Conservation (phyloP, 1,284 basidiomycete genomes). For the Ceratobasidium sp. region DNA sequence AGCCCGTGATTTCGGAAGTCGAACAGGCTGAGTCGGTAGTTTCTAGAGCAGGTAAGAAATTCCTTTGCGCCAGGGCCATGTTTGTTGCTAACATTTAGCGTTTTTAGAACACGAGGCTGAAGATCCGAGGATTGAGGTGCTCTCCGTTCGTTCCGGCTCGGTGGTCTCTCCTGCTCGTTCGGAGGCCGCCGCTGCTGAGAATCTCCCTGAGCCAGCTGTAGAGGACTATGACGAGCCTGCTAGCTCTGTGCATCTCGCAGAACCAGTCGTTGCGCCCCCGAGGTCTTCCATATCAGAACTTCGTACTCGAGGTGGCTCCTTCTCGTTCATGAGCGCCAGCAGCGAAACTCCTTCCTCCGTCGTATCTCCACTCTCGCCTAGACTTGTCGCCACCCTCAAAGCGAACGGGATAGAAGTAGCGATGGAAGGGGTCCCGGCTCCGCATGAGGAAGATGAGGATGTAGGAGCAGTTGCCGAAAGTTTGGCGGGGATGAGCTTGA, state of each 20-base stretch:
- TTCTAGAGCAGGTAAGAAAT: background rate
- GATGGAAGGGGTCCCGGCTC: background rate
- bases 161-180: slow-evolving; percentile 6
- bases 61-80: too few relatives aligned
- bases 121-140: slow-evolving; percentile 3
- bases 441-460: background rate
- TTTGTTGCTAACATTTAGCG: background rate
- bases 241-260: too few relatives aligned
- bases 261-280: too few relatives aligned
- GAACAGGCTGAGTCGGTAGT: background rate
- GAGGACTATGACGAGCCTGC: too few relatives aligned
- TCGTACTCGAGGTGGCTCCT: slow-evolving; percentile 1
- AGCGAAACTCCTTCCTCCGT: slow-evolving; percentile 36
- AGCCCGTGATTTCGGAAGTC: background rate
- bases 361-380: slow-evolving; percentile 35
- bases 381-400: background rate
- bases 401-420: slow-evolving; percentile 19
- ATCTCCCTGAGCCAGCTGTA: background rate
- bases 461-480: slow-evolving; percentile 2
- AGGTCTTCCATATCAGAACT: too few relatives aligned
- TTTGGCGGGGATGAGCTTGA: slow-evolving; percentile 28
- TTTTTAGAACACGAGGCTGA: background rate
- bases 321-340: background rate
- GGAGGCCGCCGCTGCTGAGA: background rate
- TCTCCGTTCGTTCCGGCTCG: background rate